phyloP scores from a whole-genome alignment of 805 yeast species.

The Wickerhamiella cacticola region DNA sequence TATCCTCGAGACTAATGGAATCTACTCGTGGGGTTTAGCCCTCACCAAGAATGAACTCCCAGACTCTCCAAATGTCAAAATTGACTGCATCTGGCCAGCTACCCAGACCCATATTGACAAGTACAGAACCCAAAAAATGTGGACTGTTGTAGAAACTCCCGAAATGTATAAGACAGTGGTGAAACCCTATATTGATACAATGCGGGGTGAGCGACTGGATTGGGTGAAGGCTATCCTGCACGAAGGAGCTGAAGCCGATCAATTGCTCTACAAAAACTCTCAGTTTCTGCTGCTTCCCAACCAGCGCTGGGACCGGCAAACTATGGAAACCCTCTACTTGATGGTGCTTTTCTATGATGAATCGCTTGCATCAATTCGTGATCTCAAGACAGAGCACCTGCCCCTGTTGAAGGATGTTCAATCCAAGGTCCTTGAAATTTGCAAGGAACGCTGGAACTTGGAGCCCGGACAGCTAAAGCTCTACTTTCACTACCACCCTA shows the following conservation, averaged over 20 bases:
- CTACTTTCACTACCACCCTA: slow-evolving; percentile 85
- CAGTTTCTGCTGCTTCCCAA: slow-evolving; percentile 71
- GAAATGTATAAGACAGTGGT: slow-evolving; percentile 51
- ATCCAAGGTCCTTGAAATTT: slow-evolving; percentile 36
- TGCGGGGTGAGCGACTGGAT: slow-evolving; percentile 63
- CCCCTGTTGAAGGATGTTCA: slow-evolving; percentile 43
- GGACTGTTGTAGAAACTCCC: slow-evolving; percentile 69
- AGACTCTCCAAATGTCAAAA: slow-evolving; percentile 47
- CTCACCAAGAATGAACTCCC: slow-evolving; percentile 36
- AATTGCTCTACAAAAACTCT: slow-evolving; percentile 58
- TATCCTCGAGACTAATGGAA: slow-evolving; percentile 58
- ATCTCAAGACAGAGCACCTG: slow-evolving; percentile 48
- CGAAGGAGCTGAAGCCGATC: slow-evolving; percentile 73
- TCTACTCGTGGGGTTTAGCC: slow-evolving; percentile 70
- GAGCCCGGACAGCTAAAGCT: slow-evolving; percentile 49
- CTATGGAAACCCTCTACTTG: slow-evolving; percentile 58
- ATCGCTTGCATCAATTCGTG: slow-evolving; percentile 65
- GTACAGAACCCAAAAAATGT: slow-evolving; percentile 48
- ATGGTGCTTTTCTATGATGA: slow-evolving; percentile 60
- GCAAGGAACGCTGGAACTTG: slow-evolving; percentile 40
- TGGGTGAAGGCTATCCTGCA: slow-evolving; percentile 84
- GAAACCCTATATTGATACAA: slow-evolving; percentile 61
- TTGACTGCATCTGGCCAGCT: slow-evolving; percentile 80
- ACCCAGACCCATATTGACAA: slow-evolving; percentile 73
- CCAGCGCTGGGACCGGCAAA: slow-evolving; percentile 82